Evolutionary conservation across 2,329 filamentous ascomycete genomes (phyloP), one percentile per base, ranked within the genome.

Genomic region (Nannizzia gypsea): DNA sequence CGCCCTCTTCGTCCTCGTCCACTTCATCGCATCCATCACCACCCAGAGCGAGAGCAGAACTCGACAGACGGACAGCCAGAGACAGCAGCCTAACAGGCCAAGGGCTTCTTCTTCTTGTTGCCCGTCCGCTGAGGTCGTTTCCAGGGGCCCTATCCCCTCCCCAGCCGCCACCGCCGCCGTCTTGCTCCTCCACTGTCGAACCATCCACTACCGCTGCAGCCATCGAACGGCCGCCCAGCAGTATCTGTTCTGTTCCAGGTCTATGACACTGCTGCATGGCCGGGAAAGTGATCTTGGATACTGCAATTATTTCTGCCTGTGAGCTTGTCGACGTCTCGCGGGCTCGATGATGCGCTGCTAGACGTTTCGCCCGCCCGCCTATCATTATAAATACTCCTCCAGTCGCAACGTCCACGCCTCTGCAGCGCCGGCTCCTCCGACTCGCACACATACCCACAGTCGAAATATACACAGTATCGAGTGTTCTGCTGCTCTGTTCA

Each of bases 221-320:
- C 48, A 26, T 54, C 48, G 22, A 54, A 1, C 31, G 31, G 31
- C 31, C 31, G 4, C 31, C 4, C 31, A 36, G 31, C 4, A 13
- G 13, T 36, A 36, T 36, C 48, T 26, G 48, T 44, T 13, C 15
- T 17, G 6, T 34, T 50, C 8, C n/a, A 24, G 28, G 34, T 15
- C 15, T 17, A 50, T n/a, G 46, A 44, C 46, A 26, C 50, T 22
- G 58, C 36, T 22, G 58, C 26, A 26, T 60, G 52, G 58, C 50
- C 56, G 3, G 58, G 48, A 24, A 52, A 36, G 38, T 22, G 46
- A 50, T 38, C 36, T 46, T 28, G 26, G 6, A 48, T 15, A 26
- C 48, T 26, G 48, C 48, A 54, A 54, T 54, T 34, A 48, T 26
- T n/a, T 54, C n/a, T 26, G 26, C 24, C 48, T 34, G 48, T 26